Evolutionary conservation across 2,329 filamentous ascomycete genomes (phyloP), one percentile per base, ranked within the genome.

Genomic region (Botrytis fabae): DNA sequence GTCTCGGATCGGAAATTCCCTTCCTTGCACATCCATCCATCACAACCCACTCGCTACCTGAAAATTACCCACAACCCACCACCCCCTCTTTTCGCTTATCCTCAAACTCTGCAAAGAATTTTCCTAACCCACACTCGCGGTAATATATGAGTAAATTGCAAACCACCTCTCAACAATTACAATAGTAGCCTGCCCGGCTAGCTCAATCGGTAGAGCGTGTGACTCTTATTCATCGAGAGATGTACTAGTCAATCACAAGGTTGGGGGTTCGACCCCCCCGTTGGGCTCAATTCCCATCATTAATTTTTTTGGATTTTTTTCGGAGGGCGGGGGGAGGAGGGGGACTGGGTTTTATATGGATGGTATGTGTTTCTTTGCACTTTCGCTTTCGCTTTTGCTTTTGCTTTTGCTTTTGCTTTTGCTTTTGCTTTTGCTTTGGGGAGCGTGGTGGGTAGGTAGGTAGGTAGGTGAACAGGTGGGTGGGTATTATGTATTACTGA

Each of bases 131-230:
- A n/a, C 22, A 22, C 0, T 6, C 32, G 38, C 8, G 9, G 18
- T 4, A 35, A 14, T 35, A 44, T n/a, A 35, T 35, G 4, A 1
- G 2, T 20, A 25, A 10, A 65, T 1, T 7, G 8, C 1, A n/a
- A 1, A 0, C 0, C 2, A 0, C 0, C 1, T 2, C 0, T 4
- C 44, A 51, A 10, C 18, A 65, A 48, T n/a, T 4, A n/a, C n/a
- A 48, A 20, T 20, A 65, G 20, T 9, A 72, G 62, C 59, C 57
- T 60, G 74, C 76, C 75, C 74, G 76, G 76, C 73, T 78, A 79
- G 77, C 78, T 79, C 77, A 78, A 78, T 78, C 77, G 78, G 78
- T 79, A 79, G 78, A 79, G 78, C 78, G 76, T 79, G 77, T 77
- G 78, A 75, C 77, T 79, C 76, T 78, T 78, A 54, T 54, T n/a